Conservation (phyloP, 352 stramenopile genomes). For the Phytophthora quininea region DNA sequence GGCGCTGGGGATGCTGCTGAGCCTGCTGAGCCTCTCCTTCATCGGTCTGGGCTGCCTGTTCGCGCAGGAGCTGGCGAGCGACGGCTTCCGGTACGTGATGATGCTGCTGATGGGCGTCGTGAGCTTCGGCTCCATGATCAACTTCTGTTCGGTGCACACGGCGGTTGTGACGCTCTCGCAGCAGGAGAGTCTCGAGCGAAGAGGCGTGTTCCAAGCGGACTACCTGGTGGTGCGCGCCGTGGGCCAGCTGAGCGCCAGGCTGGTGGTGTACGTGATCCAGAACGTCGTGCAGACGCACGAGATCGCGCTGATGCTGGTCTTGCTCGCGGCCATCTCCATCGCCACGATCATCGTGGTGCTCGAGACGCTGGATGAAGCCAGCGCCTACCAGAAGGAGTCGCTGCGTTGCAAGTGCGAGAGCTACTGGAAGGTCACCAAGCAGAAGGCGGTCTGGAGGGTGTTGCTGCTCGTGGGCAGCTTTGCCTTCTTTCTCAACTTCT, state of each 20-base stretch:
- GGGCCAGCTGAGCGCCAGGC: slow-evolving; percentile 32
- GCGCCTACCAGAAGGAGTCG: slow-evolving; percentile 27
- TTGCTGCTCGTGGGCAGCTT: slow-evolving; percentile 51
- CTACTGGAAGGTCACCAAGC: slow-evolving; percentile 63
- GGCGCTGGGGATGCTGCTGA: slow-evolving; percentile 60
- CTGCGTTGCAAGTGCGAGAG: slow-evolving; percentile 49
- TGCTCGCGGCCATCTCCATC: slow-evolving; percentile 33
- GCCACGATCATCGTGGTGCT: slow-evolving; percentile 39
- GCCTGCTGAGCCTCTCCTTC: slow-evolving; percentile 27
- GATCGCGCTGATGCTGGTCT: slow-evolving; percentile 36
- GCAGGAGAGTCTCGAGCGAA: slow-evolving; percentile 40
- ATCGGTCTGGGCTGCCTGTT: slow-evolving; percentile 38
- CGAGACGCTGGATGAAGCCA: slow-evolving; percentile 18
- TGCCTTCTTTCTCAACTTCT: slow-evolving; percentile 52
- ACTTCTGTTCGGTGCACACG: slow-evolving; percentile 58
- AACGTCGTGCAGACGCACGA: slow-evolving; percentile 27
- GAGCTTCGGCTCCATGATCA: slow-evolving; percentile 58
- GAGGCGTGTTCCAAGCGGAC: slow-evolving; percentile 54
- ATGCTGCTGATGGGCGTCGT: slow-evolving; percentile 47
- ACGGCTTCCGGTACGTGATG: slow-evolving; percentile 39
- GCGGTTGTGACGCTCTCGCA: slow-evolving; percentile 57
- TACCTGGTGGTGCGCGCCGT: slow-evolving; percentile 47
- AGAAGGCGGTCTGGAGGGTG: slow-evolving; percentile 57
- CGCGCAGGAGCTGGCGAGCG: slow-evolving; percentile 19
- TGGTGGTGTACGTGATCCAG: slow-evolving; percentile 36